These are phyloP conservation scores for Cadophora gregata DNA, from an alignment of 2,329 filamentous ascomycete genomes.

Conservation along the genomic window DNA sequence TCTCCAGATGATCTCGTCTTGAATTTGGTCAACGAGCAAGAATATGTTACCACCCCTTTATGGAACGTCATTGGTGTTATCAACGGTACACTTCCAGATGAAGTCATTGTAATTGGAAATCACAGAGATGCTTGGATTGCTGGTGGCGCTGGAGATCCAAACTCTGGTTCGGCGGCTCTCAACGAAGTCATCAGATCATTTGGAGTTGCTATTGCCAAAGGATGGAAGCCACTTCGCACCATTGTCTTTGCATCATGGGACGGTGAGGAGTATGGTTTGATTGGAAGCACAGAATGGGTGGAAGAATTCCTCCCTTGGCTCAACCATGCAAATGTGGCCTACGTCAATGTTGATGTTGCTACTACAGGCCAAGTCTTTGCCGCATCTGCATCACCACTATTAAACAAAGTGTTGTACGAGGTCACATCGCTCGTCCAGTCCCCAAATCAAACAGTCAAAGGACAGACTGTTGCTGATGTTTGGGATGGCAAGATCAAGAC, in stretches of 20 bases:
- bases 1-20: constrained; percentile 71
- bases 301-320: constrained; percentile 84
- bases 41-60: constrained; percentile 79
- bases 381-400: constrained; percentile 63
- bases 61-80: constrained; percentile 95
- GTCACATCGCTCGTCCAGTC: constrained; percentile 56
- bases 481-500: constrained; percentile 62
- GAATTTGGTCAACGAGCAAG: constrained; percentile 79
- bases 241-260: constrained; percentile 85
- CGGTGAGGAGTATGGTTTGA: constrained; percentile 77
- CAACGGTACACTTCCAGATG: constrained; percentile 85
- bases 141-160: constrained; percentile 83
- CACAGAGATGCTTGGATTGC: constrained; percentile 91
- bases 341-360: constrained; percentile 82
- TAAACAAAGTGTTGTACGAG: constrained; percentile 67
- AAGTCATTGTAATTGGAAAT: constrained; percentile 90
- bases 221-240: constrained; percentile 86
- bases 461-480: constrained; percentile 49
- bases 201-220: constrained; percentile 70
- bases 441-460: constrained; percentile 45
- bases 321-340: constrained; percentile 69
- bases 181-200: constrained; percentile 82
- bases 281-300: constrained; percentile 87
- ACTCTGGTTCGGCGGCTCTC: constrained; percentile 79
- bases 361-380: constrained; percentile 61